Evolutionary conservation across 2,329 filamentous ascomycete species (phyloP), one percentile per base, ranked within the genome.

Genomic region (Cladosporium velox): DNA sequence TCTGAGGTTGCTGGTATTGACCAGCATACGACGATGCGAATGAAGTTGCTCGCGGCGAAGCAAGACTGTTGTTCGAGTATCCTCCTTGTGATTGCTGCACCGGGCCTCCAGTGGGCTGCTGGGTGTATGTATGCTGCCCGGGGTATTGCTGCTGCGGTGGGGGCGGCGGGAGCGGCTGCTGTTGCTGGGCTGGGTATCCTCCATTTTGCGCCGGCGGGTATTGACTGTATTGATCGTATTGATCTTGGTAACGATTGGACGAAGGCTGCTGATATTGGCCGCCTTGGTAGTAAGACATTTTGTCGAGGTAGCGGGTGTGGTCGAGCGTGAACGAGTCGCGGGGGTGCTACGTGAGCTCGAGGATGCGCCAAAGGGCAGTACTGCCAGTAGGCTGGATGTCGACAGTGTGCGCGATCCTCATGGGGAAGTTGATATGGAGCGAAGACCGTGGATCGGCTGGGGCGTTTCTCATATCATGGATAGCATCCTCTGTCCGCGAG

Each of bases 261-360:
- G 67, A 68, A 28, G 68, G 70, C 47, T 61, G 68, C 34, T 66
- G 70, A 44, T 83, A 78, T 68, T 84, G 83, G 51, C 80, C 80
- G 75, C 85, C 84, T 67, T 82, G 82, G 74, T 87, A 84, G 75
- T 86, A 83, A 70, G 85, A 83, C 86, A 87, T 87, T 11, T n/a
- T 64, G 51, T 55, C 51, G 51, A 3, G 8, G 7, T 24, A 7
- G 47, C 12, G 60, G 60, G 34, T 41, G 74, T 67, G 72, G 73
- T 62, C 55, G 47, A 28, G 14, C 28, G 38, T 11, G 62, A 38
- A 14, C 38, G 54, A 52, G 63, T 59, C 54, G 54, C 28, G 54
- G 15, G 28, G n/a, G 15, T n/a, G 38, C 63, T 68, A 30, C 49
- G 69, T 80, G 77, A 72, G 75, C 69, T 73, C 80, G 76, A 78